Evolutionary conservation across 495 filamentous ascomycete genomes (phyloP).

Genomic region (Letharia columbiana): DNA sequence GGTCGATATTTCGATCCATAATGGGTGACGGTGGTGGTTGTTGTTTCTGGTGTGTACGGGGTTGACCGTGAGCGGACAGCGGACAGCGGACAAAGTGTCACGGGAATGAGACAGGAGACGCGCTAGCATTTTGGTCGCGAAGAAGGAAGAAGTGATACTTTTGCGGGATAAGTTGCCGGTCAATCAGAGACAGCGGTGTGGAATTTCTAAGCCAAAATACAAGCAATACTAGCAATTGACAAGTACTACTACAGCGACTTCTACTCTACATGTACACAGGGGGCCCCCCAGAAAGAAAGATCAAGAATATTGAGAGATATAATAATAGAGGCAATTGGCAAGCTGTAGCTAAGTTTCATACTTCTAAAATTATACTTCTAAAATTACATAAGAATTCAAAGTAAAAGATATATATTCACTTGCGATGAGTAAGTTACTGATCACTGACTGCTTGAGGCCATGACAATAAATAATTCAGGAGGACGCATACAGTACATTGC

Average conservation of each 20-base stretch:
- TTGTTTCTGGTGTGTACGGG: neutral
- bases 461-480: neutral
- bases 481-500: neutral
- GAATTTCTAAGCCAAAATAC: neutral
- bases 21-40: neutral
- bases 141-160: neutral
- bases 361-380: no score
- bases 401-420: no score
- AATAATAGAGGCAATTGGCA: no score
- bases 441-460: neutral
- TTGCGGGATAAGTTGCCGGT: neutral
- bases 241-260: neutral
- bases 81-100: neutral
- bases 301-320: neutral
- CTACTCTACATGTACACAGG: neutral
- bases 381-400: no score
- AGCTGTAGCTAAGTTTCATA: no score
- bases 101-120: neutral
- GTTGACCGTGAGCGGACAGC: neutral
- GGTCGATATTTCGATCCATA: slow-evolving; percentile 39
- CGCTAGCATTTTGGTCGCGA: neutral
- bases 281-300: neutral
- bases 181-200: neutral
- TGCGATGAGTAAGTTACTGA: no score
- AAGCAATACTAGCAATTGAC: neutral